Conservation (phyloP, 2,329 filamentous ascomycete species). For the Alternaria atra region DNA sequence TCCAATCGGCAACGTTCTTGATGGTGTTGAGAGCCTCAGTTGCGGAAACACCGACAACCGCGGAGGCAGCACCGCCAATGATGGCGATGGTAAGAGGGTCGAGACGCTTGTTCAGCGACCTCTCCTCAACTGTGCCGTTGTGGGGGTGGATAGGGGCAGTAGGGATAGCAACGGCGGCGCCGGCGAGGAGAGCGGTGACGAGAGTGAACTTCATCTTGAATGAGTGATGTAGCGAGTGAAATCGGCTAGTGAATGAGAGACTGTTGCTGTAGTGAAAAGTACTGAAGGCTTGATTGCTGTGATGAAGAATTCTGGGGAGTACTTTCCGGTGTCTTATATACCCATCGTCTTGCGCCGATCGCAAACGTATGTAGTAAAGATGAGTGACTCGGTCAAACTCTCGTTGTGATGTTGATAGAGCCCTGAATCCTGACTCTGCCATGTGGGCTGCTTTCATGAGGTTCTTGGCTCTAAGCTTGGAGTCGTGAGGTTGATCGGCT, state of each 20-base stretch:
- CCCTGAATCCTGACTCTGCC: neutral
- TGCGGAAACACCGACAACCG: neutral
- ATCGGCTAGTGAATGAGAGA: neutral
- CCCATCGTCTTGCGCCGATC: neutral
- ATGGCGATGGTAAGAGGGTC: neutral
- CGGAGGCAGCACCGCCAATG: neutral
- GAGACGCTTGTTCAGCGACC: neutral
- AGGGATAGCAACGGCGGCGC: neutral
- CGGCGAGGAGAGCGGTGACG: neutral
- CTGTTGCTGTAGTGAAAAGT: neutral
- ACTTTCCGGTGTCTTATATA: constrained; percentile 3
- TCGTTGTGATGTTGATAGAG: neutral
- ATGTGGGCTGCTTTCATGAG: neutral
- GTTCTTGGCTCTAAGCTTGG: neutral
- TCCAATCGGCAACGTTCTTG: neutral
- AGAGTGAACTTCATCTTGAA: constrained; percentile 4
- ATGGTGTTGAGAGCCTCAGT: neutral
- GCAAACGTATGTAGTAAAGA: neutral
- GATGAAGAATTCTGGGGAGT: neutral
- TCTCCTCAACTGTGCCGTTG: neutral
- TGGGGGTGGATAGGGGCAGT: neutral
- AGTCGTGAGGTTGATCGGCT: neutral
- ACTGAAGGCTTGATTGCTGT: neutral
- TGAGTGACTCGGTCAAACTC: neutral
- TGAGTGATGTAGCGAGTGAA: neutral